A percentile compares a stretch with the other conserved stretches of the same genome.
Evolutionary conservation across 495 filamentous ascomycete genomes (phyloP).

Genomic region (Rhizodiscina lignyota): DNA sequence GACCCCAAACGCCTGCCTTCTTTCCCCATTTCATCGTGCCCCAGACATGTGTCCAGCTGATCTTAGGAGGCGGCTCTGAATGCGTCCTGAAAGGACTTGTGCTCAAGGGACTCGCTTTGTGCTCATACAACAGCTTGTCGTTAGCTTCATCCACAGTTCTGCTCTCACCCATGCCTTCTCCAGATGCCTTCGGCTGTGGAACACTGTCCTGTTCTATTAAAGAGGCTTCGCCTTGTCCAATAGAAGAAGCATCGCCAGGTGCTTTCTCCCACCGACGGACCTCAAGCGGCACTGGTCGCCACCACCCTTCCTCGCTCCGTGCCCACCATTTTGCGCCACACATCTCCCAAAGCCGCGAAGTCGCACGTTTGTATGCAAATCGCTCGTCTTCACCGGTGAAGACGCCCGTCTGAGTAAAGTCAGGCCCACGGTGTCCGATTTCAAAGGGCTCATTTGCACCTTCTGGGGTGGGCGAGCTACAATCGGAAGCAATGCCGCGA

Average conservation of each 20-base stretch:
- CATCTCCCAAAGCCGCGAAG: conserved; percentile 54
- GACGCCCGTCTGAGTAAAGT: conserved; percentile 37
- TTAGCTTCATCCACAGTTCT: conserved; percentile 6
- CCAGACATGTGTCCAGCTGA: conserved; percentile 34
- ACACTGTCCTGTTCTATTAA: conserved; percentile 18
- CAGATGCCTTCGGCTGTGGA: too few species aligned
- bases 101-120: conserved; percentile 12
- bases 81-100: conserved; percentile 29
- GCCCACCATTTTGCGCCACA: conserved; percentile 48
- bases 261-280: conserved; percentile 40
- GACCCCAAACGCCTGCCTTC: conserved; percentile 35
- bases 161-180: conserved; percentile 21
- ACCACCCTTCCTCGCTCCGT: conserved; percentile 36
- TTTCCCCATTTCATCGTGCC: conserved; percentile 34
- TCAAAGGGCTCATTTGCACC: conserved; percentile 5
- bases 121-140: neutral
- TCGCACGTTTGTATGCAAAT: conserved; percentile 54
- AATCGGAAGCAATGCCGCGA: conserved; percentile 5
- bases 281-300: conserved; percentile 42
- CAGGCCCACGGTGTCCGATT: conserved; percentile 10
- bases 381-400: conserved; percentile 59
- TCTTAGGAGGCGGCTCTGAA: conserved; percentile 27
- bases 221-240: conserved; percentile 10
- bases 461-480: neutral
- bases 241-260: conserved; percentile 4